phyloP scores from a whole-genome alignment of 192 early-diverging fungal genomes.

The Geranomyces variabilis region DNA sequence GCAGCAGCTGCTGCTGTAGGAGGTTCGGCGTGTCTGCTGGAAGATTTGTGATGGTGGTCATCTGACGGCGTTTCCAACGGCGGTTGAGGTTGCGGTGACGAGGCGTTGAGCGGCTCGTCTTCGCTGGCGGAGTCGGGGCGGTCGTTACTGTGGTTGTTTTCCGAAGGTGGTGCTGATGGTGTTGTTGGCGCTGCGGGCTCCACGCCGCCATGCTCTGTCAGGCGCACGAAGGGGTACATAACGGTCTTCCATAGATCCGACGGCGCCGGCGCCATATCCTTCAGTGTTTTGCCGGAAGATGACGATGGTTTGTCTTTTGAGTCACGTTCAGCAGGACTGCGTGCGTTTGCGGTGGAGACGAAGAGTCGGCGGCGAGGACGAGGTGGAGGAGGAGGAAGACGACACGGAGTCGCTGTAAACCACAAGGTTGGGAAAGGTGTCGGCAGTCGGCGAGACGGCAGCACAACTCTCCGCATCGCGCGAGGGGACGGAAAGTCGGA shows the following conservation, averaged over 20 bases:
- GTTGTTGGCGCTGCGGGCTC: not conserved
- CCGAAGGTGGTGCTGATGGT: not conserved
- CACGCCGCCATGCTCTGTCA: not conserved
- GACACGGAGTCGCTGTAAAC: too few species aligned
- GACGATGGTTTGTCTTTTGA: too few species aligned
- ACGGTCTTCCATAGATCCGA: constrained; percentile 10
- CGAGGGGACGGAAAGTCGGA: too few species aligned
- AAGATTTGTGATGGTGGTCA: not conserved
- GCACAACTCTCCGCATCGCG: too few species aligned
- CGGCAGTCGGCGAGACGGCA: too few species aligned
- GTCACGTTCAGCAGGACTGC: too few species aligned
- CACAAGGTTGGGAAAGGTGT: too few species aligned
- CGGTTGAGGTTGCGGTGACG: not conserved
- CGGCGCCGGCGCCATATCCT: not conserved
- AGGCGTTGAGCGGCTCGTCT: not conserved
- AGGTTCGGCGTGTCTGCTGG: too few species aligned
- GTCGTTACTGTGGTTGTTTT: not conserved
- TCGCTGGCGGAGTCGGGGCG: not conserved
- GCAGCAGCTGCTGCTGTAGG: not conserved
- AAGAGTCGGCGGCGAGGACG: too few species aligned
- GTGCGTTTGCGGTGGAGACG: too few species aligned
- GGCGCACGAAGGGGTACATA: not conserved
- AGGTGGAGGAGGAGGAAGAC: too few species aligned
- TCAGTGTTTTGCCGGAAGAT: too few species aligned
- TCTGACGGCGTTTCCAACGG: not conserved